These are phyloP conservation scores for Colletotrichum destructivum DNA, from an alignment of 2,329 filamentous ascomycete species.

Conservation along the genomic window DNA sequence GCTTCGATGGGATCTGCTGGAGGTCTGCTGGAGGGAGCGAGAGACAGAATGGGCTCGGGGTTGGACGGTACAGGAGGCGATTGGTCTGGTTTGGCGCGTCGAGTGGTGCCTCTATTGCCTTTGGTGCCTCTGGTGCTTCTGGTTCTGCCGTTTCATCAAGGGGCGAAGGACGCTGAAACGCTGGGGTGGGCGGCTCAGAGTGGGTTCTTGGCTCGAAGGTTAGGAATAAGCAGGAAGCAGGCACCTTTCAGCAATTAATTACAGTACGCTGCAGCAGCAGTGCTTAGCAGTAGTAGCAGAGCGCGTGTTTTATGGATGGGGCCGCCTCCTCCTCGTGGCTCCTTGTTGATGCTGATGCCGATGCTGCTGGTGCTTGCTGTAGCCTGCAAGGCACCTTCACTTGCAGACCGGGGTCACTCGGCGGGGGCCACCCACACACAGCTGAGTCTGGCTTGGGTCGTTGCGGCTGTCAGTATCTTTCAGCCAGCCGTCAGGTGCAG, in stretches of 20 bases:
- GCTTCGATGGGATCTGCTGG: slow-evolving; percentile 10
- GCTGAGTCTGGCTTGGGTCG: background rate
- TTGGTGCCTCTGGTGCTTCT: slow-evolving; percentile 21
- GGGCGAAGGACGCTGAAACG: slow-evolving; percentile 41
- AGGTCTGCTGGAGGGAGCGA: slow-evolving; percentile 19
- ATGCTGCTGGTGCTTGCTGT: background rate
- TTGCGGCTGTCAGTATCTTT: background rate
- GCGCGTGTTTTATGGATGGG: background rate
- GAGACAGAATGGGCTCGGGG: slow-evolving; percentile 28
- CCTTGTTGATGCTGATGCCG: background rate
- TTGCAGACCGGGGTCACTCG: background rate
- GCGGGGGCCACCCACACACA: background rate
- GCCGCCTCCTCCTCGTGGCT: slow-evolving; percentile 10
- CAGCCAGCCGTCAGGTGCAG: background rate
- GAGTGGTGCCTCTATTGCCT: slow-evolving; percentile 21
- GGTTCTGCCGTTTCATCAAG: slow-evolving; percentile 41
- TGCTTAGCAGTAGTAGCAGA: slow-evolving; percentile 1
- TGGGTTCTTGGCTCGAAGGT: slow-evolving; percentile 13
- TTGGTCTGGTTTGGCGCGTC: slow-evolving; percentile 40
- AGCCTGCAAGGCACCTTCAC: background rate
- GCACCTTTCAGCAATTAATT: slow-evolving; percentile 17
- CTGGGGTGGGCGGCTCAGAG: slow-evolving; percentile 34
- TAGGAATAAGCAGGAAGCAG: slow-evolving; percentile 23
- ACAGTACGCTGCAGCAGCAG: too few species aligned
- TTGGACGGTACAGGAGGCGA: slow-evolving; percentile 35